Conservation (phyloP, 2,329 filamentous ascomycete species). For the Fusarium musae region DNA sequence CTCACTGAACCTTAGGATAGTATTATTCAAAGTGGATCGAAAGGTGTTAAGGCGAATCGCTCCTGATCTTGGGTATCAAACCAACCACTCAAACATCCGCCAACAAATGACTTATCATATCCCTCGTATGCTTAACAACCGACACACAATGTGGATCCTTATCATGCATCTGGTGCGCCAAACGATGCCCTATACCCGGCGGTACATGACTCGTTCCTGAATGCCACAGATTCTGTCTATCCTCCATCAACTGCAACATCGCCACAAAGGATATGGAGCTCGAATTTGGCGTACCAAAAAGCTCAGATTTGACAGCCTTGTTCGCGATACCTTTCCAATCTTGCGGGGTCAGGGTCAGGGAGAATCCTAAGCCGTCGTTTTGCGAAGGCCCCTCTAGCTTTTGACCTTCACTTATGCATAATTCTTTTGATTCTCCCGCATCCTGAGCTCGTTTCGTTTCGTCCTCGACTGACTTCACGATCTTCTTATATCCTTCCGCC, state of each 20-base stretch:
- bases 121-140: conserved; percentile 41
- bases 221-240: conserved; percentile 40
- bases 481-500: conserved; percentile 41
- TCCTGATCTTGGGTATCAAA: conserved; percentile 7
- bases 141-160: conserved; percentile 41
- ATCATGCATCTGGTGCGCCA: conserved; percentile 20
- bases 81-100: conserved; percentile 8
- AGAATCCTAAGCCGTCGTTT: background rate
- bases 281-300: conserved; percentile 23
- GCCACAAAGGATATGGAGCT: conserved; percentile 3
- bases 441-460: conserved; percentile 32
- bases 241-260: conserved; percentile 41
- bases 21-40: no score
- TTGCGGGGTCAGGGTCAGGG: conserved; percentile 25
- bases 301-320: conserved; percentile 32
- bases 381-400: background rate
- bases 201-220: conserved; percentile 25
- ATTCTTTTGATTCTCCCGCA: conserved; percentile 23
- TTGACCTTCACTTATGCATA: conserved; percentile 27
- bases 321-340: conserved; percentile 38
- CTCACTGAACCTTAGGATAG: no score
- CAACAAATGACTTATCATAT: conserved; percentile 23
- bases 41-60: no score
- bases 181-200: conserved; percentile 1
- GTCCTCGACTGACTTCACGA: conserved; percentile 34